Base-by-base conservation (phyloP, 2,329 filamentous ascomycete species). In the Diaporthe citrichinensis region DNA sequence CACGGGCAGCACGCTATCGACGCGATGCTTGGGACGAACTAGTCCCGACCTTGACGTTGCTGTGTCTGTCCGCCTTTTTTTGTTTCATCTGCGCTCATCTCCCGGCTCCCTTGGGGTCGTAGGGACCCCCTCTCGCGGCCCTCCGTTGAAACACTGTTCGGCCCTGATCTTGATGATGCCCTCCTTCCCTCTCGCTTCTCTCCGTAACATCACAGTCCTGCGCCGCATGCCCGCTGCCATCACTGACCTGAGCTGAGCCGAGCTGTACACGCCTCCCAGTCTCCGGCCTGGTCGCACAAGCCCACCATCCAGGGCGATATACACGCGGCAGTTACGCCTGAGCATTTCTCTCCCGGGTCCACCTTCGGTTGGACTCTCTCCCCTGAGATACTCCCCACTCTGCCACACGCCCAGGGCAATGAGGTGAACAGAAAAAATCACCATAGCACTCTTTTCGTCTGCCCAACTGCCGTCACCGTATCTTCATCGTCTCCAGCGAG, bases 31-130 rank as follows among this genome's bases (percentile, higher is more conserved):
- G 57, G 65, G 65, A 69, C 49, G 34, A 69, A 46, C 61, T 49
- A 65, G 61, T 49, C 59, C 39, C 0, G 44, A 51, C 44, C 44
- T 72, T 20, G 57, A 41, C 17, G 44, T 72, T 36, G 51, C 44
- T 72, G 36, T 51, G 44, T 31, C 20, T 53, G 58, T 34, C 46
- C 25, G 44, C 41, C 57, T n/a, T 53, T 71, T 71, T 55, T 65
- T 65, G 71, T 73, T 73, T 65, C 71, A 65, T 28, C 71, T 65
- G 58, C 36, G 31, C 44, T n/a, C 59, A 44, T 55, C 71, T 59
- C 46, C 71, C 71, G 34, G 49, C 46, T 59, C 71, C 49, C 58
- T 53, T n/a, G 34, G 53, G 65, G 15, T 69, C 31, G 34, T 39
- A 55, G 15, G 39, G n/a, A 14, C 71, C 57, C 46, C 31, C 28